Evolutionary conservation across 2,329 filamentous ascomycete species (phyloP).

Genomic region (Cordyceps sp.): DNA sequence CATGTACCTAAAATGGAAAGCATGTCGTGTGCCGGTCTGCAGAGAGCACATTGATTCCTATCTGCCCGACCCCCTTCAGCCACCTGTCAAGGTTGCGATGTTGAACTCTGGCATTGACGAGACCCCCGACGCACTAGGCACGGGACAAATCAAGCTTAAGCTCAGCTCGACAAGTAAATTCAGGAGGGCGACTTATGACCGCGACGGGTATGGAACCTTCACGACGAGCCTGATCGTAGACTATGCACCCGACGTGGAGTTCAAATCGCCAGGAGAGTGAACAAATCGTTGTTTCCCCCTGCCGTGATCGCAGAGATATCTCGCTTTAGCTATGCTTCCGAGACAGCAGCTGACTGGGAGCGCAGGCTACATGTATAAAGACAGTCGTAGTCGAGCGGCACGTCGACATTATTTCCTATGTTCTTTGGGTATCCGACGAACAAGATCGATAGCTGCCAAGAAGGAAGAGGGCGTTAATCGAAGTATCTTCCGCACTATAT

Average conservation of each 20-base stretch:
- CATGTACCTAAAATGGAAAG: background rate
- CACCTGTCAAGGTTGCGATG: background rate
- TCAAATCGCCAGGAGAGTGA: slow-evolving; percentile 4
- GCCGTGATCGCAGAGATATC: background rate
- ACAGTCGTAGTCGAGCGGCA: slow-evolving; percentile 3
- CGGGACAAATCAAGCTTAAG: background rate
- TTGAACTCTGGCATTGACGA: background rate
- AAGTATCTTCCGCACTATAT: too few species aligned
- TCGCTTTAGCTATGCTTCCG: too few species aligned
- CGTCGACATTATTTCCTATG: slow-evolving; percentile 8
- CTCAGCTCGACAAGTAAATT: background rate
- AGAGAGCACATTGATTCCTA: background rate
- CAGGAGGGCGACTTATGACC: background rate
- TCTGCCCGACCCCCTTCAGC: background rate
- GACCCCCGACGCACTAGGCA: background rate
- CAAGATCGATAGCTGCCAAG: background rate
- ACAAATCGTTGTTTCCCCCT: background rate
- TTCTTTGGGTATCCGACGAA: slow-evolving; percentile 6
- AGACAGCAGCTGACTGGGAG: background rate
- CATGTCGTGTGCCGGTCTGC: too few species aligned
- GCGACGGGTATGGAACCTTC: slow-evolving; percentile 4
- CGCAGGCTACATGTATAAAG: slow-evolving; percentile 5
- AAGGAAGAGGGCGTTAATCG: too few species aligned
- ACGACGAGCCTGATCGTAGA: slow-evolving; percentile 2
- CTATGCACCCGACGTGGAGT: slow-evolving; percentile 2